phyloP scores from a whole-genome alignment of 2,329 filamentous ascomycete species.

The Thelonectria blattea region DNA sequence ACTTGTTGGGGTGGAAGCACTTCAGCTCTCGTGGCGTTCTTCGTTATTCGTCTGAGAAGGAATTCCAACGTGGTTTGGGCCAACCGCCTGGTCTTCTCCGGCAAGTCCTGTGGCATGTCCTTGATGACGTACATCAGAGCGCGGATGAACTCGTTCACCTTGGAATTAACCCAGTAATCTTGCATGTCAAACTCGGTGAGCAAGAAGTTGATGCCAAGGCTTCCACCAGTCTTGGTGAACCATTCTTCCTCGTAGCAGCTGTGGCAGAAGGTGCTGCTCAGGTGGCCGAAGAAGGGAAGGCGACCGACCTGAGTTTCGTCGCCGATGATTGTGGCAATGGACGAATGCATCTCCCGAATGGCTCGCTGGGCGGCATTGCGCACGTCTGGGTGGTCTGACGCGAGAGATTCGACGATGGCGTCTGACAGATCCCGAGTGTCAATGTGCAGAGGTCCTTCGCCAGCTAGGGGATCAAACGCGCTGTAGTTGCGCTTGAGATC shows the following conservation, averaged over 20 bases:
- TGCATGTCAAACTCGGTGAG: conserved; percentile 85
- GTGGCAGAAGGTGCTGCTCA: conserved; percentile 87
- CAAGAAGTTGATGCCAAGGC: conserved; percentile 85
- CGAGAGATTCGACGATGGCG: conserved; percentile 86
- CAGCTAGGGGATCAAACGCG: conserved; percentile 82
- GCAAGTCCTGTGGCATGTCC: conserved; percentile 93
- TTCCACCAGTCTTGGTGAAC: conserved; percentile 96
- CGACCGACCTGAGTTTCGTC: conserved; percentile 72
- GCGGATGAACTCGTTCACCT: conserved; percentile 86
- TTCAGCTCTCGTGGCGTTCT: conserved; percentile 81
- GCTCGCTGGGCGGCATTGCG: conserved; percentile 82
- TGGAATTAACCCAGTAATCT: conserved; percentile 79
- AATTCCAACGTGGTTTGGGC: conserved; percentile 84
- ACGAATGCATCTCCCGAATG: conserved; percentile 78
- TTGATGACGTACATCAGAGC: conserved; percentile 98
- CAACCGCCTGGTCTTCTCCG: conserved; percentile 83
- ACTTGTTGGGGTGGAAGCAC: conserved; percentile 46
- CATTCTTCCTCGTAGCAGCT: conserved; percentile 97
- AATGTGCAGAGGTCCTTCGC: conserved; percentile 85
- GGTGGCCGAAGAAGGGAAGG: conserved; percentile 82
- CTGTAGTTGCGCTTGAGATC: conserved; percentile 77
- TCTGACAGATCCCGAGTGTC: conserved; percentile 89
- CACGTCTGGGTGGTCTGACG: conserved; percentile 81
- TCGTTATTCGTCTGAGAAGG: conserved; percentile 79
- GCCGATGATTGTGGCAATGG: conserved; percentile 80